Evolutionary conservation across 192 early-diverging fungal species (phyloP).

Genomic region (Globomyces pollinis-pini): DNA sequence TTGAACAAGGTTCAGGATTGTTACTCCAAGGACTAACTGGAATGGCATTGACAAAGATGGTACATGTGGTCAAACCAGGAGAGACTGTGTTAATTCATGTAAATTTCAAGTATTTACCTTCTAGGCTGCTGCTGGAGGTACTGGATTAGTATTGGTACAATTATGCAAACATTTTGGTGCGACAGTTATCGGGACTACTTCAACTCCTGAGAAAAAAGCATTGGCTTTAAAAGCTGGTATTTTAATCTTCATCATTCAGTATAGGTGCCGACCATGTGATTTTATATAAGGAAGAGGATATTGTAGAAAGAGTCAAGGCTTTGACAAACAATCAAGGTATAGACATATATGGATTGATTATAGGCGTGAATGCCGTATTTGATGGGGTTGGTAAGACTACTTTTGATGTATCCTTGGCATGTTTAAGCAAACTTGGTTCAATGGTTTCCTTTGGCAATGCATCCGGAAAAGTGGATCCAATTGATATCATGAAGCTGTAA

Average conservation of each 20-base stretch:
- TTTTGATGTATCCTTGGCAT: conserved; percentile 64
- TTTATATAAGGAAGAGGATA: conserved; percentile 60
- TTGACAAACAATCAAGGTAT: conserved; percentile 63
- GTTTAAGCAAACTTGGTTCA: conserved; percentile 54
- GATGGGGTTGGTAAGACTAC: conserved; percentile 92
- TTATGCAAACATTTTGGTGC: conserved; percentile 69
- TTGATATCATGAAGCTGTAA: conserved; percentile 51
- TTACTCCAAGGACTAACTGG: conserved; percentile 77
- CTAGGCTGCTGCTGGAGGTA: conserved; percentile 90
- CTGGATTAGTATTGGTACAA: conserved; percentile 74
- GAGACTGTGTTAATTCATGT: conserved; percentile 80
- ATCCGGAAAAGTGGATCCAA: conserved; percentile 59
- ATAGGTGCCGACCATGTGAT: conserved; percentile 65
- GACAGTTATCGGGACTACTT: conserved; percentile 79
- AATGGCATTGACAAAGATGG: conserved; percentile 58
- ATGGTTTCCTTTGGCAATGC: conserved; percentile 86
- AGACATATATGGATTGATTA: no score
- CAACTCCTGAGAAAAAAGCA: conserved; percentile 61
- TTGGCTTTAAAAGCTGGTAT: conserved; percentile 41
- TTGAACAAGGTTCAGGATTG: conserved; percentile 56
- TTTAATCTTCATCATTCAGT: no score
- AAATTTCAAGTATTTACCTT: no score
- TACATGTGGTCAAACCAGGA: conserved; percentile 59
- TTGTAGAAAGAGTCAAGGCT: conserved; percentile 57
- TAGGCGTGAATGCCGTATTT: conserved; percentile 72